These are phyloP conservation scores for Pezicula carpinea DNA, from an alignment of 2,329 filamentous ascomycete genomes.

Conservation along the genomic window DNA sequence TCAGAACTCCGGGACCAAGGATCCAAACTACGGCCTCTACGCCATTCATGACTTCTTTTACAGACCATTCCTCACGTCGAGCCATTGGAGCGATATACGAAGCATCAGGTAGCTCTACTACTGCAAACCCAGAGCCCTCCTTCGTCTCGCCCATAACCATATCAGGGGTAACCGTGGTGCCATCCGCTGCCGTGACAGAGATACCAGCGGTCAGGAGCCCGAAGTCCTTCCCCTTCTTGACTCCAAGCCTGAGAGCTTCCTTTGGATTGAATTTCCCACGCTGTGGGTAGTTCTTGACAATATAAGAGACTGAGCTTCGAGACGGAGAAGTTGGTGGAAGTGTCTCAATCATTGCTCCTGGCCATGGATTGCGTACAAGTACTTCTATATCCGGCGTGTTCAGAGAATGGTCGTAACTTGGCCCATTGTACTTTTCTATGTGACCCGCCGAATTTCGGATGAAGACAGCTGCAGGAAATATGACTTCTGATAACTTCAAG, in stretches of 20 bases:
- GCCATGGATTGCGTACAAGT: conserved; percentile 73
- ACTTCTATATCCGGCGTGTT: conserved; percentile 61
- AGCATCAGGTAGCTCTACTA: conserved; percentile 71
- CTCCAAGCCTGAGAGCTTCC: conserved; percentile 59
- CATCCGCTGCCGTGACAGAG: conserved; percentile 58
- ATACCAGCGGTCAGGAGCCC: conserved; percentile 57
- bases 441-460: conserved; percentile 59
- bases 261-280: conserved; percentile 75
- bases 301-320: conserved; percentile 73
- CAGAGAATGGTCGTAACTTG: conserved; percentile 47
- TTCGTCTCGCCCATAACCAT: conserved; percentile 73
- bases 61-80: conserved; percentile 66
- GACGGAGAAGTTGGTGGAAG: conserved; percentile 67
- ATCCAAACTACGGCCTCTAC: conserved; percentile 76
- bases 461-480: conserved; percentile 67
- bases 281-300: conserved; percentile 70
- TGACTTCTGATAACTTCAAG: conserved; percentile 60
- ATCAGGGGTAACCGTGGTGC: conserved; percentile 70
- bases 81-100: conserved; percentile 69
- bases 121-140: conserved; percentile 67
- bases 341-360: conserved; percentile 55
- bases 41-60: conserved; percentile 58
- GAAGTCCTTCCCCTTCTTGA: conserved; percentile 56
- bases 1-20: conserved; percentile 62
- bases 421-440: conserved; percentile 66